Conservation (phyloP, 2,329 filamentous ascomycete species). For the Xylariaceae sp. region DNA sequence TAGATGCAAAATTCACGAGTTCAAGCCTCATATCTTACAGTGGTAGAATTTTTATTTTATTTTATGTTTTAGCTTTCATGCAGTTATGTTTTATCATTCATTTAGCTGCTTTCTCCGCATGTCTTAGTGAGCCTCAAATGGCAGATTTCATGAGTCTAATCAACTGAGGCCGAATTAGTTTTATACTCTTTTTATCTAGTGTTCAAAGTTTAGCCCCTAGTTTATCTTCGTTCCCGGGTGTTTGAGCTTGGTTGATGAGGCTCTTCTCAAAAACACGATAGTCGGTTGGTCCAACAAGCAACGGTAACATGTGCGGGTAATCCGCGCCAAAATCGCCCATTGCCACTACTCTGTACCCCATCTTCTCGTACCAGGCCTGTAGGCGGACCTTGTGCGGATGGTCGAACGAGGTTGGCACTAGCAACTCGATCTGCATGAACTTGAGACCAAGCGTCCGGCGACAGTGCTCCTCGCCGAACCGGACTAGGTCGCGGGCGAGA, state of each 20-base stretch:
- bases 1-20: too few relatives aligned
- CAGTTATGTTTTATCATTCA: too few relatives aligned
- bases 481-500: slow-evolving; percentile 11
- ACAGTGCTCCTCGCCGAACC: slow-evolving; percentile 12
- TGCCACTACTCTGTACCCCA: slow-evolving; percentile 12
- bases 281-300: slow-evolving; percentile 10
- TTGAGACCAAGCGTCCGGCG: neutral
- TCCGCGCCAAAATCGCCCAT: slow-evolving; percentile 18
- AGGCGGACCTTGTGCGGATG: slow-evolving; percentile 13
- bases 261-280: slow-evolving; percentile 17
- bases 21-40: too few relatives aligned
- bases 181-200: neutral
- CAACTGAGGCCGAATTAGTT: too few relatives aligned
- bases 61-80: too few relatives aligned
- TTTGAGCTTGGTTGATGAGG: neutral
- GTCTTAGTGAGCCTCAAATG: too few relatives aligned
- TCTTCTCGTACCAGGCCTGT: slow-evolving; percentile 15
- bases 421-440: slow-evolving; percentile 14
- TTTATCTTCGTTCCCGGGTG: neutral
- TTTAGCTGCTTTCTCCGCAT: too few relatives aligned
- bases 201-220: slow-evolving; percentile 4
- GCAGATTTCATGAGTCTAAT: too few relatives aligned
- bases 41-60: too few relatives aligned
- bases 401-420: slow-evolving; percentile 8
- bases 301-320: slow-evolving; percentile 16